Conservation (phyloP, 2,329 filamentous ascomycete species). For the Neonectria neomacrospora region DNA sequence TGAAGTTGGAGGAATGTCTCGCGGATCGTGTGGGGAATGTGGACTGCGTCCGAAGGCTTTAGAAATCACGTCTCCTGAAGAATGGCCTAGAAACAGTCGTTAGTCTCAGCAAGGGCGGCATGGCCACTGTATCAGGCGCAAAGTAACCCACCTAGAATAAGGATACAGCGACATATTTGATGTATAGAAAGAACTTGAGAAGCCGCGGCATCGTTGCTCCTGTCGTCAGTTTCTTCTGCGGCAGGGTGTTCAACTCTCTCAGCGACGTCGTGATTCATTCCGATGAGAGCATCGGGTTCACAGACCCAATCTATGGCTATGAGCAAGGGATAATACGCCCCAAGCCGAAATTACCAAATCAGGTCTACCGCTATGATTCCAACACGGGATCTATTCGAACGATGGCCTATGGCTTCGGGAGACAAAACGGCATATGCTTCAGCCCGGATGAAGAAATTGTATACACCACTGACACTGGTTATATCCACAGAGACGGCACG, state of each 20-base stretch:
- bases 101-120: not conserved
- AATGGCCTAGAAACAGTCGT: conserved; percentile 54
- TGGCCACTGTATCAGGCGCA: not conserved
- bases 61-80: conserved; percentile 71
- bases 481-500: conserved; percentile 48
- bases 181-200: conserved; percentile 69
- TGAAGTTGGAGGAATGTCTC: conserved; percentile 69
- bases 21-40: conserved; percentile 66
- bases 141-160: conserved; percentile 65
- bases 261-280: conserved; percentile 59
- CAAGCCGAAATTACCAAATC: conserved; percentile 55
- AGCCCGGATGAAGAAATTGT: conserved; percentile 57
- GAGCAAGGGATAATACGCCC: conserved; percentile 60
- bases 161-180: conserved; percentile 73
- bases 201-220: conserved; percentile 45
- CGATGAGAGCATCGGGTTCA: conserved; percentile 62
- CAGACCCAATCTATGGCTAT: conserved; percentile 60
- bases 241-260: conserved; percentile 59
- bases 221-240: conserved; percentile 55
- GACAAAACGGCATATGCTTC: conserved; percentile 59
- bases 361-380: conserved; percentile 61
- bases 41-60: conserved; percentile 63
- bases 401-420: conserved; percentile 59
- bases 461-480: conserved; percentile 59
- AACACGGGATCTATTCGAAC: conserved; percentile 52